phyloP scores from a whole-genome alignment of 169 alveolate species.

The Cryptosporidium canis region DNA sequence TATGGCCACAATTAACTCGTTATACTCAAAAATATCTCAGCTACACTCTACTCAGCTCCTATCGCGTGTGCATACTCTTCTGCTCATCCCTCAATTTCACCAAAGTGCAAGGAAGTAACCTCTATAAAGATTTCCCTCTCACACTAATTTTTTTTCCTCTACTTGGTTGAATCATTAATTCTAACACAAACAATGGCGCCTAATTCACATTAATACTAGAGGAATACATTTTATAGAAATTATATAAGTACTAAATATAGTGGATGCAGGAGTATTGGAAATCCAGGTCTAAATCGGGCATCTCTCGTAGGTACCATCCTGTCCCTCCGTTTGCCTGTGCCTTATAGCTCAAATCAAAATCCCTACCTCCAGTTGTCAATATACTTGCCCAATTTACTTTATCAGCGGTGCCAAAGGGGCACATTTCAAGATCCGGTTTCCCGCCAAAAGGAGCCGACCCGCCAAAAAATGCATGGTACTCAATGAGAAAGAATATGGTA shows the following conservation, averaged over 20 bases:
- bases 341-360: not conserved
- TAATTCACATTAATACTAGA: not conserved
- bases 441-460: constrained; percentile 4
- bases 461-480: not conserved
- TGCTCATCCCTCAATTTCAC: not conserved
- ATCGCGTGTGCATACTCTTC: not conserved
- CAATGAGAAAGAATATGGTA: not conserved
- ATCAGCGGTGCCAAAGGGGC: not conserved
- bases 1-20: not conserved
- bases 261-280: not conserved
- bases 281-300: too few relatives aligned
- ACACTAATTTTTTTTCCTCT: not conserved
- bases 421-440: not conserved
- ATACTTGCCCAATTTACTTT: not conserved
- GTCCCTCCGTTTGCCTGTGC: too few relatives aligned
- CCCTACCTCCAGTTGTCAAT: not conserved
- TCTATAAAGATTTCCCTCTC: not conserved
- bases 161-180: not conserved
- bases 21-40: not conserved
- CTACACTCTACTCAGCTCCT: not conserved
- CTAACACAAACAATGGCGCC: not conserved
- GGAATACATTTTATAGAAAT: not conserved
- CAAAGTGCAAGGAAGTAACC: not conserved
- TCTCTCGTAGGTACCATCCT: too few relatives aligned
- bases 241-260: not conserved